A percentile compares a stretch with the other conserved stretches of the same genome.
Evolutionary conservation across 345 rosid genomes (phyloP).

Genomic region (Excoecaria agallocha): DNA sequence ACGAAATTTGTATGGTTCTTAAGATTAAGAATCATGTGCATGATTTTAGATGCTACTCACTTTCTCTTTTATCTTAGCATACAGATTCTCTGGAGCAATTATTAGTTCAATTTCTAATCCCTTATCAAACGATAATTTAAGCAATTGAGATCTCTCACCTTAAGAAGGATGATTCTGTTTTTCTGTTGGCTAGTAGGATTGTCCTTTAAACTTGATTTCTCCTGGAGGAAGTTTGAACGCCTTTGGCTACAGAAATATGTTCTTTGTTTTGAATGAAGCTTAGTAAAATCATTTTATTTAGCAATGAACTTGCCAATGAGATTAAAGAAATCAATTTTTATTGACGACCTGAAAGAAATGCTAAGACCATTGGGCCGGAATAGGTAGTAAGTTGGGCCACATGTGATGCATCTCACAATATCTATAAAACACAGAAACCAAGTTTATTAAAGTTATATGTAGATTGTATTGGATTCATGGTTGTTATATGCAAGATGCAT

Average conservation of each 20-base stretch:
- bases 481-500: background rate
- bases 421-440: too few relatives aligned
- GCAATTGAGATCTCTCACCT: background rate
- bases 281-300: background rate
- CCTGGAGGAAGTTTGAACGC: background rate
- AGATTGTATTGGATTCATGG: background rate
- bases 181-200: background rate
- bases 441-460: too few relatives aligned
- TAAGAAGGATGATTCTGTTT: background rate
- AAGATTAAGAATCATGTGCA: background rate
- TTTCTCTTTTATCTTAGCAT: background rate
- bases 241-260: background rate
- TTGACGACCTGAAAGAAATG: background rate
- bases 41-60: too few relatives aligned
- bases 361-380: background rate
- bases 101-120: background rate
- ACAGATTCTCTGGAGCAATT: constrained; percentile 1
- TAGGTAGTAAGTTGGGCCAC: background rate
- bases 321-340: background rate
- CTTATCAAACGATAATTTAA: background rate
- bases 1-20: constrained; percentile 42
- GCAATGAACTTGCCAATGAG: background rate
- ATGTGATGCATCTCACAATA: too few relatives aligned
- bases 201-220: background rate
- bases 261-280: background rate